phyloP scores from a whole-genome alignment of 1,139 yeast genomes.

The Sporopachydermia cereana region DNA sequence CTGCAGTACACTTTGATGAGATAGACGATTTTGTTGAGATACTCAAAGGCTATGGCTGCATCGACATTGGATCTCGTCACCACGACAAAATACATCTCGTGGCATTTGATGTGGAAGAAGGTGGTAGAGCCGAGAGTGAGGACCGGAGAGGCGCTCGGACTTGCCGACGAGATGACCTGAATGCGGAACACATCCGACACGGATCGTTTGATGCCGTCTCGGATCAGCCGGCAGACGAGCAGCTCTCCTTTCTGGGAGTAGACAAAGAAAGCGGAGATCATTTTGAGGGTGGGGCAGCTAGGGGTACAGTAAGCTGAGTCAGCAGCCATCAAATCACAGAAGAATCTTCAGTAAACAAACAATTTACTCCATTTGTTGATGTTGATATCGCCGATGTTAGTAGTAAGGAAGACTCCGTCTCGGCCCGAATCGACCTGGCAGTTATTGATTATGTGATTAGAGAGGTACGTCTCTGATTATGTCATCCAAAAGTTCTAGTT shows the following conservation, averaged over 20 bases:
- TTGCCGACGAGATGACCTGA: conserved; percentile 46
- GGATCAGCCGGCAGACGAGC: conserved; percentile 62
- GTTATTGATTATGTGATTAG: no score
- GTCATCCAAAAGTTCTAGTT: no score
- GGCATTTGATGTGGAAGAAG: conserved; percentile 65
- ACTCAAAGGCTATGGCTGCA: conserved; percentile 71
- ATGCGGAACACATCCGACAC: conserved; percentile 86
- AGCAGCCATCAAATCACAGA: no score
- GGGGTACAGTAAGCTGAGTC: no score
- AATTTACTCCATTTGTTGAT: no score
- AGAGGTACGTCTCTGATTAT: no score
- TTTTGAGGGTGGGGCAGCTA: no score
- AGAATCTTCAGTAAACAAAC: no score
- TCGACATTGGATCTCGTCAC: conserved; percentile 84
- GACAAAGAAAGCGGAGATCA: conserved; percentile 74
- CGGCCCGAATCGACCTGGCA: no score
- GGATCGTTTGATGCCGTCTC: conserved; percentile 57
- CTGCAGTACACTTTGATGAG: conserved; percentile 19
- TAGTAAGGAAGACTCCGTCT: no score
- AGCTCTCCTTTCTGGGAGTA: conserved; percentile 78
- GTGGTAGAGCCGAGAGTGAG: conserved; percentile 89
- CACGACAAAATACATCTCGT: conserved; percentile 69
- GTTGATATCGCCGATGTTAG: no score
- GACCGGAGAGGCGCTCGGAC: conserved; percentile 59
- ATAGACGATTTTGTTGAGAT: conserved; percentile 50